phyloP scores from a whole-genome alignment of 805 yeast genomes.

The Saccharomyces paradoxus region DNA sequence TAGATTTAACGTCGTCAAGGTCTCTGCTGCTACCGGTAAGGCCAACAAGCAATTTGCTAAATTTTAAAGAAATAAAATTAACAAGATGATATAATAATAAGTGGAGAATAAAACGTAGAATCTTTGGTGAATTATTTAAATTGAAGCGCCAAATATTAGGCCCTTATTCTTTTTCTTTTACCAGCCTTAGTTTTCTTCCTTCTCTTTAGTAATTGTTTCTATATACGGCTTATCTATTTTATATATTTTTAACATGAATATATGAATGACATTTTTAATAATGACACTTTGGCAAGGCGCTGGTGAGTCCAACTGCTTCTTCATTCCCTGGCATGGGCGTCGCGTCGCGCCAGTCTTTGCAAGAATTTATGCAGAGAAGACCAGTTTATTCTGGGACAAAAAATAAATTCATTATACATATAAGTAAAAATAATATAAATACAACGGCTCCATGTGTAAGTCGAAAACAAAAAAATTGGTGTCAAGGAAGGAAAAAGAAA shows the following conservation, averaged over 20 bases:
- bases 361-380: not conserved
- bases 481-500: not conserved
- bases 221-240: not conserved
- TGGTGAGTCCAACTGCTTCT: not conserved
- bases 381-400: not conserved
- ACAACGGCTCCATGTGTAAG: not conserved
- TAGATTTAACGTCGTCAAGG: slow-evolving; percentile 98
- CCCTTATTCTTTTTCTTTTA: not conserved
- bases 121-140: not conserved
- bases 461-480: not conserved
- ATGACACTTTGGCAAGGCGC: not conserved
- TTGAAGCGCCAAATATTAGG: not conserved
- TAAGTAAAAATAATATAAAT: not conserved
- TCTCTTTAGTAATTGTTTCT: not conserved
- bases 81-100: not conserved
- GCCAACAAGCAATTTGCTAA: slow-evolving; percentile 91
- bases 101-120: not conserved
- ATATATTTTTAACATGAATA: not conserved
- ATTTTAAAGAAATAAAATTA: slow-evolving; percentile 51
- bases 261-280: not conserved
- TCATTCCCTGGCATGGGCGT: not conserved
- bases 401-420: not conserved
- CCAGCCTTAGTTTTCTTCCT: not conserved
- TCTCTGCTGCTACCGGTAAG: slow-evolving; percentile 80
- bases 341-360: not conserved